Conservation (phyloP, 2,329 filamentous ascomycete genomes). For the Allantophomopsis cytisporea region DNA sequence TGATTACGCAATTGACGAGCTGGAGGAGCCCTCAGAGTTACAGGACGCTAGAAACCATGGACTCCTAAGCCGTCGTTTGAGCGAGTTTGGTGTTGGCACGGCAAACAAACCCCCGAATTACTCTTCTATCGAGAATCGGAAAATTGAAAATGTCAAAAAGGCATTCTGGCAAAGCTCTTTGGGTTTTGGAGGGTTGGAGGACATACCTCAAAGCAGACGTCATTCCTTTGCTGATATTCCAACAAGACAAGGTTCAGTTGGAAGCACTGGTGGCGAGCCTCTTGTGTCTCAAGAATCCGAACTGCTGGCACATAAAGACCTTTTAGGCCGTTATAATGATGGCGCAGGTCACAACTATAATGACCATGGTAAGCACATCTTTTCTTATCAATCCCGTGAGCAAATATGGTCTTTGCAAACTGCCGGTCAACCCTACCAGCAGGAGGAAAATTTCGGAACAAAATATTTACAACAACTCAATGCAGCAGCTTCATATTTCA, state of each 20-base stretch:
- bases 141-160: slow-evolving; percentile 51
- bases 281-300: slow-evolving; percentile 18
- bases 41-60: slow-evolving; percentile 16
- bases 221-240: slow-evolving; percentile 67
- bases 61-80: slow-evolving; percentile 19
- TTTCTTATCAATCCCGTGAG: slow-evolving; percentile 4
- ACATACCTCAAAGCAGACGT: slow-evolving; percentile 59
- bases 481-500: slow-evolving; percentile 18
- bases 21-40: slow-evolving; percentile 46
- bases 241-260: slow-evolving; percentile 48
- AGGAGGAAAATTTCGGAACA: slow-evolving; percentile 4
- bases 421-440: slow-evolving; percentile 5
- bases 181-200: slow-evolving; percentile 46
- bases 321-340: slow-evolving; percentile 13
- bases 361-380: slow-evolving; percentile 18
- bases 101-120: slow-evolving; percentile 16
- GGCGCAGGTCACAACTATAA: slow-evolving; percentile 13
- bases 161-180: slow-evolving; percentile 59
- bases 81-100: slow-evolving; percentile 19
- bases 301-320: neutral
- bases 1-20: slow-evolving; percentile 60
- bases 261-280: slow-evolving; percentile 40
- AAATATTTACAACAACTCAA: slow-evolving; percentile 8
- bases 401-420: neutral
- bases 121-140: slow-evolving; percentile 41